Percentiles rank a stretch among this genome's conserved stretches.
These are phyloP conservation scores for Trypanosoma mega DNA, from an alignment of 208 protist species.

Conservation along the genomic window DNA sequence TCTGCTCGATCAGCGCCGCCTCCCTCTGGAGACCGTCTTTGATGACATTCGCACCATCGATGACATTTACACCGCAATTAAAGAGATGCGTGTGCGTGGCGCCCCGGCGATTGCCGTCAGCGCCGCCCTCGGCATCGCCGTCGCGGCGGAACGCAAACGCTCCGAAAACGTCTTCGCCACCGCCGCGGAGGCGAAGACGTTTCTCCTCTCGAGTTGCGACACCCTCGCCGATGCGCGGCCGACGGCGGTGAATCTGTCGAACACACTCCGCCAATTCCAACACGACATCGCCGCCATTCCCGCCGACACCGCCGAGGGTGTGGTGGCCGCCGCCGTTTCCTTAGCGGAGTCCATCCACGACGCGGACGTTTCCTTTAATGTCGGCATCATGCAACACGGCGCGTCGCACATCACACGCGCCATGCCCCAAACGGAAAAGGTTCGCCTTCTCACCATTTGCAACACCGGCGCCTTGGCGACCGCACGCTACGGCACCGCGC, in stretches of 20 bases:
- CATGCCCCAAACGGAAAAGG: conserved; percentile 30
- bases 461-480: conserved; percentile 95
- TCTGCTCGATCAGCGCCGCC: conserved; percentile 83
- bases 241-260: conserved; percentile 96
- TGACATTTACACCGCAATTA: conserved; percentile 89
- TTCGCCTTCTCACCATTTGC: conserved; percentile 93
- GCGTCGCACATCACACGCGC: conserved; percentile 22
- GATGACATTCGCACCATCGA: conserved; percentile 80
- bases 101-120: conserved; percentile 96
- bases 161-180: conserved; percentile 23
- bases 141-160: conserved; percentile 62
- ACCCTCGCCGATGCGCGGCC: conserved; percentile 91
- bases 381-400: conserved; percentile 16
- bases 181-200: conserved; percentile 38
- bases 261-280: conserved; percentile 77
- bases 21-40: conserved; percentile 79
- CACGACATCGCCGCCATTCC: conserved; percentile 33
- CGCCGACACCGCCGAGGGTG: conserved; percentile 16
- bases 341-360: conserved; percentile 87
- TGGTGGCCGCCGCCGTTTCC: conserved; percentile 58
- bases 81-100: conserved; percentile 94
- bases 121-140: conserved; percentile 90
- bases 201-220: conserved; percentile 76
- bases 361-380: conserved; percentile 90
- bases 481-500: conserved; percentile 91